These are phyloP conservation scores for Leccinum boreale DNA, from an alignment of 768 basidiomycete species.

Conservation along the genomic window DNA sequence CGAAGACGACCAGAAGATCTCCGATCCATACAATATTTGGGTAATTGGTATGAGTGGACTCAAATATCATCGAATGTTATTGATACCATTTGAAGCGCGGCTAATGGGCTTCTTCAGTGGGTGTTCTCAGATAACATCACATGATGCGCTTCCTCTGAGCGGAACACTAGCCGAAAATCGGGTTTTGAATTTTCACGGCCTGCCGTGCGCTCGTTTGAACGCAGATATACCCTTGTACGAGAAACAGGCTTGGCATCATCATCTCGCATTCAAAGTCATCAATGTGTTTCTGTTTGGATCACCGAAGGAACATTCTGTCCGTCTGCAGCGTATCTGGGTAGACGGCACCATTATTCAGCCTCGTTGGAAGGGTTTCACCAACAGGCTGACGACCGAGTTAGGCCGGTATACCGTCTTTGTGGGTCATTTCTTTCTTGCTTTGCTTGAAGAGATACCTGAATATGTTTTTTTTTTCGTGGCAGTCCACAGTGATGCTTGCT, in stretches of 20 bases:
- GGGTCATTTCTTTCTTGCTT: neutral
- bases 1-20: constrained; percentile 1
- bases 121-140: neutral
- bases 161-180: constrained; percentile 9
- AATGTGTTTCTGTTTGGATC: constrained; percentile 3
- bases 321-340: constrained; percentile 13
- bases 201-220: constrained; percentile 10
- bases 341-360: constrained; percentile 10
- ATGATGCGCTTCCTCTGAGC: neutral
- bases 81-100: constrained; percentile 8
- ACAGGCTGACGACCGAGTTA: constrained; percentile 4
- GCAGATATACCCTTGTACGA: constrained; percentile 6
- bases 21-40: neutral
- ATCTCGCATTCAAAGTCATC: neutral
- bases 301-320: constrained; percentile 9
- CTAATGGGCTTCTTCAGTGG: constrained; percentile 14
- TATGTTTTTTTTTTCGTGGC: neutral
- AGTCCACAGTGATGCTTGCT: constrained; percentile 19
- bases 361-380: constrained; percentile 12
- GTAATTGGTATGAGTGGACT: neutral
- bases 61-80: neutral
- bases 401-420: constrained; percentile 14
- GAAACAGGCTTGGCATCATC: constrained; percentile 1
- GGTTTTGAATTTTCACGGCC: constrained; percentile 12
- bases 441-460: neutral